phyloP scores from a whole-genome alignment of 176 grass and related monocot genomes.

The Oryza punctata region DNA sequence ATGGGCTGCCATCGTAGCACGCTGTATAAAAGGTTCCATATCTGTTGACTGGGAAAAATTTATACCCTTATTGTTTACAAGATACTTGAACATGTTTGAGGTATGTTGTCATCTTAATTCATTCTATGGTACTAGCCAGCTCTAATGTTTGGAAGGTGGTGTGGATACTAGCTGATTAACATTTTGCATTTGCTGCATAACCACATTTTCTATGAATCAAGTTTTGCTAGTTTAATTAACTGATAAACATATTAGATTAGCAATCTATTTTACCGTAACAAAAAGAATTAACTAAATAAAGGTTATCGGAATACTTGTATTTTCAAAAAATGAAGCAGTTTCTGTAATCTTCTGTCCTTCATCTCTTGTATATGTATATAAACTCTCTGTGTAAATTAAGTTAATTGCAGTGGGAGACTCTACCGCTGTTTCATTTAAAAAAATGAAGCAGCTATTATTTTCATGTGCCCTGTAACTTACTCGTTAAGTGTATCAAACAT shows the following conservation, averaged over 20 bases:
- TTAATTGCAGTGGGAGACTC: too few species aligned
- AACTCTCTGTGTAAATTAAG: too few species aligned
- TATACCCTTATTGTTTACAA: constrained; percentile 73
- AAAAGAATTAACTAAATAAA: neutral
- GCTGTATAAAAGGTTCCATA: constrained; percentile 75
- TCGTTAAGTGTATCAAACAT: neutral
- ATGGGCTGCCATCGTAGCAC: constrained; percentile 84
- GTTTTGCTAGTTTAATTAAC: neutral
- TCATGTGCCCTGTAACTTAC: constrained; percentile 7
- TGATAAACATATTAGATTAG: neutral
- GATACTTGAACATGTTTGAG: constrained; percentile 96
- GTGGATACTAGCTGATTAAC: neutral
- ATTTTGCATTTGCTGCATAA: constrained; percentile 11
- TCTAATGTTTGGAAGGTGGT: constrained; percentile 7
- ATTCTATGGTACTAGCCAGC: constrained; percentile 3
- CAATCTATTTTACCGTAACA: neutral
- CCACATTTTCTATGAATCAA: constrained; percentile 3
- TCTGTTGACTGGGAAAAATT: constrained; percentile 85
- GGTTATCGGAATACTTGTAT: neutral
- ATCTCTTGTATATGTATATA: too few species aligned
- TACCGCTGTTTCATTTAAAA: too few species aligned
- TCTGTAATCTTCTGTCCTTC: too few species aligned
- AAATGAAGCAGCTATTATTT: neutral
- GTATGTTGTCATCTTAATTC: constrained; percentile 46
- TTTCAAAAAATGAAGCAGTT: neutral